These are phyloP conservation scores for Capronia epimyces DNA, from an alignment of 2,329 filamentous ascomycete species.

Conservation along the genomic window DNA sequence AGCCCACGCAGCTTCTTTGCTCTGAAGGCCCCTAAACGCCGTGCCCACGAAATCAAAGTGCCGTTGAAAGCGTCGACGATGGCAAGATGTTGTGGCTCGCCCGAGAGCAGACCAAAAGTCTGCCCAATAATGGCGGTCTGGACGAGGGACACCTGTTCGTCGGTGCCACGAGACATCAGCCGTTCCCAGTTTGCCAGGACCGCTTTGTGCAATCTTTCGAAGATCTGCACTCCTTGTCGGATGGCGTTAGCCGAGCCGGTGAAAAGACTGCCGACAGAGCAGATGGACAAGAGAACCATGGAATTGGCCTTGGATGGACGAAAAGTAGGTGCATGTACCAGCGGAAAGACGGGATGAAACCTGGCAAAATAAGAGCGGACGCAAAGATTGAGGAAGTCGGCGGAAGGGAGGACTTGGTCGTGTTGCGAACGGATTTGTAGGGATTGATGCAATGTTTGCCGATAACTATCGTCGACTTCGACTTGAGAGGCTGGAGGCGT, in stretches of 20 bases:
- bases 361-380: constrained; percentile 24
- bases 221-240: constrained; percentile 30
- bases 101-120: constrained; percentile 32
- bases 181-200: constrained; percentile 32
- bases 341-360: constrained; percentile 25
- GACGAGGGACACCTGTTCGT: constrained; percentile 28
- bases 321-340: constrained; percentile 26
- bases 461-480: constrained; percentile 25
- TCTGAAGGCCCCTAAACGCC: constrained; percentile 26
- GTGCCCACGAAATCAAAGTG: constrained; percentile 32
- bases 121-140: constrained; percentile 33
- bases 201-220: constrained; percentile 33
- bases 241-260: constrained; percentile 33
- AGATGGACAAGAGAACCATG: constrained; percentile 36
- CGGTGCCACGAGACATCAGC: constrained; percentile 25
- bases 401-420: constrained; percentile 23
- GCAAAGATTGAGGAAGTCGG: constrained; percentile 26
- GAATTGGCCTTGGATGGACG: constrained; percentile 28
- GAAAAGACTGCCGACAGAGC: constrained; percentile 37
- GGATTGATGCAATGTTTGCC: constrained; percentile 23
- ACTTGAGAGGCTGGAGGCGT: constrained; percentile 20
- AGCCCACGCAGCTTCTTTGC: constrained; percentile 24
- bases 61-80: constrained; percentile 33
- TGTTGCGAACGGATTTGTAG: constrained; percentile 20
- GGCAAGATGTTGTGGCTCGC: constrained; percentile 29